Evolutionary conservation across 2,329 filamentous ascomycete genomes (phyloP).

Genomic region (Aspergillus hiratsukae): DNA sequence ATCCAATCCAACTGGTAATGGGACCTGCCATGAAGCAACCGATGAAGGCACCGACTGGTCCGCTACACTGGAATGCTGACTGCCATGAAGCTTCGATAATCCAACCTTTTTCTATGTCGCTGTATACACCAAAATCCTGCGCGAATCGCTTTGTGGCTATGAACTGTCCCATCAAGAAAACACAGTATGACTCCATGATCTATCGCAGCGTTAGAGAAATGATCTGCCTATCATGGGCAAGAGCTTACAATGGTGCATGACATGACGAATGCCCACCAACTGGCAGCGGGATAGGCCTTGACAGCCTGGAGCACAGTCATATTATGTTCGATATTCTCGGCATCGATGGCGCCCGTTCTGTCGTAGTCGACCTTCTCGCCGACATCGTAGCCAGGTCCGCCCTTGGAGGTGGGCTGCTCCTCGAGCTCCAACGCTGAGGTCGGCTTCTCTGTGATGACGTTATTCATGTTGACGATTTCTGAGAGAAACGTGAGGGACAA

Average conservation of each 20-base stretch:
- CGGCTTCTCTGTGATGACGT: too few relatives aligned
- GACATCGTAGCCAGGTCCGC: too few relatives aligned
- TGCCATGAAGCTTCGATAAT: too few relatives aligned
- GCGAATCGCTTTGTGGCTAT: slow-evolving; percentile 49
- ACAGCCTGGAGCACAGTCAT: slow-evolving; percentile 47
- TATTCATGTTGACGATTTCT: too few relatives aligned
- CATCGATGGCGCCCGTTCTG: slow-evolving; percentile 43
- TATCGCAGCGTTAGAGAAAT: slow-evolving; percentile 27
- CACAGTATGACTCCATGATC: slow-evolving; percentile 63
- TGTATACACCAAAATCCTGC: too few relatives aligned
- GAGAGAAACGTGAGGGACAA: too few relatives aligned
- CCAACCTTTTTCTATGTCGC: too few relatives aligned
- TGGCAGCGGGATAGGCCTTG: slow-evolving; percentile 50
- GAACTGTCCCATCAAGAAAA: slow-evolving; percentile 60
- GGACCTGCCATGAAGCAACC: slow-evolving; percentile 49
- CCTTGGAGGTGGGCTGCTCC: too few relatives aligned
- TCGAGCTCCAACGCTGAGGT: too few relatives aligned
- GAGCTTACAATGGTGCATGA: slow-evolving; percentile 53
- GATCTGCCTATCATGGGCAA: slow-evolving; percentile 13
- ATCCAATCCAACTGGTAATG: slow-evolving; percentile 57
- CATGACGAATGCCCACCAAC: slow-evolving; percentile 53
- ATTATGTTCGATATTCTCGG: slow-evolving; percentile 51
- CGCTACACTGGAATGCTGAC: slow-evolving; percentile 18
- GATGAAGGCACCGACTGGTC: slow-evolving; percentile 49
- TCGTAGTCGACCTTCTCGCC: too few relatives aligned